These are phyloP conservation scores for Termitomyces sp. DNA, from an alignment of 768 basidiomycete species.

Conservation along the genomic window DNA sequence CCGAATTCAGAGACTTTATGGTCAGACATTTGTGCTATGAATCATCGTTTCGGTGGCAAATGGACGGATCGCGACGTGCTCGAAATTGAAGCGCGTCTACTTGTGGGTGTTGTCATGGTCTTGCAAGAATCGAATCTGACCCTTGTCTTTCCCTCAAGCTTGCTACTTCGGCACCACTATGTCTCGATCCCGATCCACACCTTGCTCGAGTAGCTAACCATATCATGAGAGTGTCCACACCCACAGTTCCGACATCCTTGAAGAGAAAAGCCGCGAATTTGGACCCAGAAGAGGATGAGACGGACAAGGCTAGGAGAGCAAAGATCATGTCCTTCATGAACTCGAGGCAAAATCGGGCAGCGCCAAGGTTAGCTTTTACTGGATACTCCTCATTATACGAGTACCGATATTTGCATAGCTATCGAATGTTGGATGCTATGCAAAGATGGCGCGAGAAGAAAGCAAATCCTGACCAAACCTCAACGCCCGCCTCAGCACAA, in stretches of 20 bases:
- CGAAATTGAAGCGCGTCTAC: constrained; percentile 67
- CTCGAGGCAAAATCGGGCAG: constrained; percentile 47
- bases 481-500: constrained; percentile 12
- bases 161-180: constrained; percentile 71
- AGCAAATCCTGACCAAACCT: constrained; percentile 18
- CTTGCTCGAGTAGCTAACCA: constrained; percentile 75
- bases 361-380: constrained; percentile 42
- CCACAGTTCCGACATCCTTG: constrained; percentile 66
- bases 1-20: constrained; percentile 77
- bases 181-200: constrained; percentile 77
- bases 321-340: constrained; percentile 83
- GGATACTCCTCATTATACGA: background rate
- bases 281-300: constrained; percentile 75
- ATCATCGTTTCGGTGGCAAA: constrained; percentile 49
- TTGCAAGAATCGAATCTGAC: constrained; percentile 3
- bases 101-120: constrained; percentile 44
- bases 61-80: constrained; percentile 75
- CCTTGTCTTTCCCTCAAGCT: constrained; percentile 38
- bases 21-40: constrained; percentile 73
- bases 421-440: constrained; percentile 54
- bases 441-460: constrained; percentile 26
- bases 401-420: constrained; percentile 32
- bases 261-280: constrained; percentile 72
- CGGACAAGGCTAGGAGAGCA: constrained; percentile 64
- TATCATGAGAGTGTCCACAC: constrained; percentile 67